phyloP scores from a whole-genome alignment of 2,329 filamentous ascomycete genomes.

The Tolypocladium ovalisporum region DNA sequence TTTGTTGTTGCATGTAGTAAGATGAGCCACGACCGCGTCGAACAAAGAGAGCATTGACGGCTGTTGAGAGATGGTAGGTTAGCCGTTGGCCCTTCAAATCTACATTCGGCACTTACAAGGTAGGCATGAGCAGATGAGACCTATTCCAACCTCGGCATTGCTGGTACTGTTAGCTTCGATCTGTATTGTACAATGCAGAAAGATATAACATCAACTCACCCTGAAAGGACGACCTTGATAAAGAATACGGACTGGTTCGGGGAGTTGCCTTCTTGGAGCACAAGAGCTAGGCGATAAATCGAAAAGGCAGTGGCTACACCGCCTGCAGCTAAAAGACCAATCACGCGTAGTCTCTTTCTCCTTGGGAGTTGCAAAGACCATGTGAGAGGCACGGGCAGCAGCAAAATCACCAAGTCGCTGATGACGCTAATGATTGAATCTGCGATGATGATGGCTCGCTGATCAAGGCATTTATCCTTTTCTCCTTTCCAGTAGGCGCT shows the following conservation, averaged over 20 bases:
- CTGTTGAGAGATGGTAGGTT: too few species aligned
- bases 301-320: neutral
- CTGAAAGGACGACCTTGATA: neutral
- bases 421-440: neutral
- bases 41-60: constrained; percentile 12
- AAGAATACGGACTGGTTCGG: neutral
- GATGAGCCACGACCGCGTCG: constrained; percentile 8
- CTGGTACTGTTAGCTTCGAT: constrained; percentile 1
- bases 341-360: neutral
- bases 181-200: neutral
- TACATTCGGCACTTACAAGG: too few species aligned
- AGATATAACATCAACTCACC: neutral
- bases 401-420: neutral
- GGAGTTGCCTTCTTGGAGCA: neutral
- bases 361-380: neutral
- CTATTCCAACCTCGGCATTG: constrained; percentile 20
- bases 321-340: neutral
- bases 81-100: too few species aligned
- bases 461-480: neutral
- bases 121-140: constrained; percentile 19
- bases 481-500: neutral
- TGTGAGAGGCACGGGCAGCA: neutral
- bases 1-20: constrained; percentile 11
- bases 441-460: neutral
- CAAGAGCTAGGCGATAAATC: neutral